Evolutionary conservation across 106 monocot species (phyloP), one percentile per base, ranked within the genome.

Genomic region (Dendrobium huoshanense): DNA sequence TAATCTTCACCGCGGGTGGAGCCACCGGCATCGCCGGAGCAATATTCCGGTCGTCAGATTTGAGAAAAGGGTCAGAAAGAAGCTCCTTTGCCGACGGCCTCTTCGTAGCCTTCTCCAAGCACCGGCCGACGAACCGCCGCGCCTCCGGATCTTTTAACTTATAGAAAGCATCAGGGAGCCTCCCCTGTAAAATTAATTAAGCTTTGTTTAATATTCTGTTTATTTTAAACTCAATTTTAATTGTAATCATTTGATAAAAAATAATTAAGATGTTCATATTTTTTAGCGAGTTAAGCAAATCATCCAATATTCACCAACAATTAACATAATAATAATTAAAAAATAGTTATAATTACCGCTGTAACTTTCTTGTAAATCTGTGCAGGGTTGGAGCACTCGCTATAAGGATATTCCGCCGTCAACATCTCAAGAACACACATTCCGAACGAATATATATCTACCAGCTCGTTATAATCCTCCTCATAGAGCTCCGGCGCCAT

Each of bases 401-500:
- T 93, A 79, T 99, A 99, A 10, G 99, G 99, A 80, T 91, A 99
- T 74, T 99, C 93, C 1, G 80, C 78, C 6, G 91, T 95, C 79
- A 99, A 90, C 99, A 99, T 99, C 83, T 99, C 99, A 31, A 99
- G 80, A 10, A 99, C 83, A 72, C 99, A 99, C 99, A 99, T 93
- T 54, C 99, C 99, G 51, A 99, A 99, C 22, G 99, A 93, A 76
- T 99, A 99, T 13, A 95, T 79, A 64, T 99, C 99, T 0, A 99
- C 99, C 40, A 91, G 89, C 81, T 95, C 95, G 41, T 95, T 88
- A 72, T 99, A 99, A 27, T 93, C 91, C 85, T 99, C 99, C 22
- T 99, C 99, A n/a, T 99, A 99, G 54, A 99, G 87, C 79, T 99
- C 99, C 0, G 99, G 99, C 4, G 98, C 98, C 98, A 98, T 99